These are phyloP conservation scores for Aspergillus sp. DNA, from an alignment of 2,329 filamentous ascomycete genomes.

Conservation along the genomic window DNA sequence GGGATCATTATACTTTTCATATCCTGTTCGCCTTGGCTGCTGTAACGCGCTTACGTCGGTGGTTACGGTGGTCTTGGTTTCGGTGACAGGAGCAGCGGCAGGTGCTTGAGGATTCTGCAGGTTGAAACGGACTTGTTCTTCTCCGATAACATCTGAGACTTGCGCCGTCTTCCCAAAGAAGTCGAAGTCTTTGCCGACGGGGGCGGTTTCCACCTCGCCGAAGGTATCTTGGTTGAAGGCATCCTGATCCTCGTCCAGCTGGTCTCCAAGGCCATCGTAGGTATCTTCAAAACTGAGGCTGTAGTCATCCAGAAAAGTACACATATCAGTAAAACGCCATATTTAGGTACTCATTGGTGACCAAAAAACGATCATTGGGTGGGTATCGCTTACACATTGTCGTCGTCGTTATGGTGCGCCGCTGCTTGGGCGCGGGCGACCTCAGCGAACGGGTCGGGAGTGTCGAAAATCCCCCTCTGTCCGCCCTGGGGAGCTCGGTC, in stretches of 20 bases:
- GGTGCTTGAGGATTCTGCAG: constrained; percentile 64
- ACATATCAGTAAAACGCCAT: not conserved
- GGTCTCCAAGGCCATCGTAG: constrained; percentile 89
- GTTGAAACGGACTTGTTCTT: constrained; percentile 83
- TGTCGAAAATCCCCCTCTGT: constrained; percentile 73
- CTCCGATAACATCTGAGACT: constrained; percentile 79
- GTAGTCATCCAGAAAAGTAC: constrained; percentile 6
- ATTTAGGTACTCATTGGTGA: not conserved
- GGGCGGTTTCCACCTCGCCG: constrained; percentile 51
- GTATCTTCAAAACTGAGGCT: constrained; percentile 93
- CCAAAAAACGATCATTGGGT: not conserved
- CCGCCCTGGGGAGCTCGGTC: constrained; percentile 67
- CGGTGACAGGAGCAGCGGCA: constrained; percentile 33
- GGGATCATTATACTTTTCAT: constrained; percentile 85
- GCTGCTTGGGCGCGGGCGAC: constrained; percentile 61
- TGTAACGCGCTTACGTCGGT: constrained; percentile 37
- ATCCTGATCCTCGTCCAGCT: constrained; percentile 88
- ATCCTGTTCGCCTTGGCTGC: constrained; percentile 74
- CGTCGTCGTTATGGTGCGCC: constrained; percentile 54
- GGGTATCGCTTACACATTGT: constrained; percentile 58
- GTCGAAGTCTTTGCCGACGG: constrained; percentile 90
- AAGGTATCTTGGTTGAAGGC: constrained; percentile 98
- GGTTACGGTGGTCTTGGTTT: constrained; percentile 34
- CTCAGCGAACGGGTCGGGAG: constrained; percentile 85
- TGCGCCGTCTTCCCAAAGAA: constrained; percentile 93